Evolutionary conservation across 371 early-diverging fungal species (phyloP).

Genomic region (Mucor indicus): DNA sequence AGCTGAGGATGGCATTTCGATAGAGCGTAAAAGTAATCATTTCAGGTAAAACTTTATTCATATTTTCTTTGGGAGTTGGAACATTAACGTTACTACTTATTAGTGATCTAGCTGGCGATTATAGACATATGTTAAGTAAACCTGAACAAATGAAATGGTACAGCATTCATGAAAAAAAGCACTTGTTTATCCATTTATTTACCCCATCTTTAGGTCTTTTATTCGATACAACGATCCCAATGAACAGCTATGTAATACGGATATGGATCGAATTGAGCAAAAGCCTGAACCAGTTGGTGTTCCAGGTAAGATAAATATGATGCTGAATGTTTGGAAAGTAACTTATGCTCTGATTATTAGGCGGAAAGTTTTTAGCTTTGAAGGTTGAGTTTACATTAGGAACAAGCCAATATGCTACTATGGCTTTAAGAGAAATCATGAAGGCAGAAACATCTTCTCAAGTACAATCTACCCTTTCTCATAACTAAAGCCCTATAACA

Average conservation of each 20-base stretch:
- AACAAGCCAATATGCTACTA: constrained; percentile 94
- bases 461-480: constrained; percentile 25
- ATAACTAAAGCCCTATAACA: constrained; percentile 20
- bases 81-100: no score
- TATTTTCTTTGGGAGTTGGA: no score
- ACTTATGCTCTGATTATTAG: constrained; percentile 14
- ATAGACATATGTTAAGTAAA: constrained; percentile 64
- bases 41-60: constrained; percentile 30
- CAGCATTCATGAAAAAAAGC: not conserved
- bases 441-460: constrained; percentile 71
- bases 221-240: constrained; percentile 66
- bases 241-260: constrained; percentile 63
- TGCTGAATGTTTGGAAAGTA: not conserved
- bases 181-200: not conserved
- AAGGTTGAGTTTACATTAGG: constrained; percentile 75
- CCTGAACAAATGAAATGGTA: constrained; percentile 47
- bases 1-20: constrained; percentile 25
- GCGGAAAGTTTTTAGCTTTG: constrained; percentile 72
- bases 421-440: constrained; percentile 93
- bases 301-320: constrained; percentile 13
- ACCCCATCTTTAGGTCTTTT: constrained; percentile 17
- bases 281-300: constrained; percentile 42
- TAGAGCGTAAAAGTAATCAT: constrained; percentile 38
- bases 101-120: constrained; percentile 76
- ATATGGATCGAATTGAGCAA: constrained; percentile 61